Percentiles rank a stretch among this genome's conserved stretches.
Evolutionary conservation across 345 rosid species (phyloP).

Genomic region (Anastatica hierochuntica): DNA sequence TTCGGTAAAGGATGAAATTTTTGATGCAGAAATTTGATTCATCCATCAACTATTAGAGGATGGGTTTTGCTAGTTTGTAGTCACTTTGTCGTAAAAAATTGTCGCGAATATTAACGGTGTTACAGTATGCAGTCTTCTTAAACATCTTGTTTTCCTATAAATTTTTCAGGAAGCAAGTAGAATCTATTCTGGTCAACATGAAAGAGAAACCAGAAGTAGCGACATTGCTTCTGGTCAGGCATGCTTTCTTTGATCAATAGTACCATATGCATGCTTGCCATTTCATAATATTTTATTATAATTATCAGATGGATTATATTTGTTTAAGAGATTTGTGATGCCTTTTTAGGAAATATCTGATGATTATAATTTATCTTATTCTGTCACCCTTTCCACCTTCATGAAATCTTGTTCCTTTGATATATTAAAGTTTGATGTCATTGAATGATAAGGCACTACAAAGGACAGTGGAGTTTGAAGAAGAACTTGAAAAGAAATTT

Average conservation of each 20-base stretch:
- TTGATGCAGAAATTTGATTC: too few species aligned
- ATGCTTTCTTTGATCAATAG: constrained; percentile 12
- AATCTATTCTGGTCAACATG: constrained; percentile 67
- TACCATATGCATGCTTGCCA: constrained; percentile 9
- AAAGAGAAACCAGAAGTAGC: constrained; percentile 96
- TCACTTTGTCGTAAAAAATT: neutral
- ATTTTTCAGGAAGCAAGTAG: constrained; percentile 76
- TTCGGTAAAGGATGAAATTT: neutral
- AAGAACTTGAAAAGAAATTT: constrained; percentile 90
- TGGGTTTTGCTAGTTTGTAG: neutral
- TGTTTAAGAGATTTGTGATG: neutral
- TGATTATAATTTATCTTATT: neutral
- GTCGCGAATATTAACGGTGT: neutral
- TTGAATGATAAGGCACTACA: constrained; percentile 61
- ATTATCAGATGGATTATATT: constrained; percentile 5
- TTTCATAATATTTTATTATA: neutral
- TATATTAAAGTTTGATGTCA: constrained; percentile 17
- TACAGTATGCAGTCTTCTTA: constrained; percentile 2
- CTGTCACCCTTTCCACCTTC: neutral
- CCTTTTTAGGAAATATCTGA: neutral
- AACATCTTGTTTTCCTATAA: constrained; percentile 2
- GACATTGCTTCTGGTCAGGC: constrained; percentile 63
- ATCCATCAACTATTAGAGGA: too few species aligned
- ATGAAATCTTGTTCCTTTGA: neutral
- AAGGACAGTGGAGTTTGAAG: constrained; percentile 92